A percentile compares a stretch with the other conserved stretches of the same genome.
Evolutionary conservation across 192 early-diverging fungal genomes (phyloP).

Genomic region (Coemansia sp.): DNA sequence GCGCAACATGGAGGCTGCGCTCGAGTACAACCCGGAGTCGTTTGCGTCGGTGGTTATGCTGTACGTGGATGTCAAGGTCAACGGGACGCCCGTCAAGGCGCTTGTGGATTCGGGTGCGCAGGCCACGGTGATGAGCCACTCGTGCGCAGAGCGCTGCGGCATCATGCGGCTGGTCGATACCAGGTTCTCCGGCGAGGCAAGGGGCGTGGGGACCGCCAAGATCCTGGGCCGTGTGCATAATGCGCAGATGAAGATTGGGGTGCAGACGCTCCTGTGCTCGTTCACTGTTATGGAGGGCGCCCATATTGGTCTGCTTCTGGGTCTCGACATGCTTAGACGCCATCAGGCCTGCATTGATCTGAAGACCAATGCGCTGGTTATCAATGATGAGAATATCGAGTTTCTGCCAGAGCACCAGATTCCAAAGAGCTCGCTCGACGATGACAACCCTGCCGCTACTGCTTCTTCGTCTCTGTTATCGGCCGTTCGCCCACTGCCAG

Average conservation of each 20-base stretch:
- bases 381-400: conserved; percentile 75
- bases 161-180: conserved; percentile 89
- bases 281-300: conserved; percentile 95
- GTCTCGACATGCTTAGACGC: conserved; percentile 92
- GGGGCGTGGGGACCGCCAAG: conserved; percentile 95
- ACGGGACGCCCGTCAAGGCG: conserved; percentile 84
- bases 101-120: conserved; percentile 98
- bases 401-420: conserved; percentile 93
- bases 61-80: conserved; percentile 87
- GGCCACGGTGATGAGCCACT: conserved; percentile 81
- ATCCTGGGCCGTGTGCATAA: conserved; percentile 94
- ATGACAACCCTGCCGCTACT: conserved; percentile 17
- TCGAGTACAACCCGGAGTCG: conserved; percentile 93
- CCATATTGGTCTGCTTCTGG: conserved; percentile 88
- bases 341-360: conserved; percentile 93
- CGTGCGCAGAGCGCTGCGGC: conserved; percentile 71
- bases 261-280: conserved; percentile 77
- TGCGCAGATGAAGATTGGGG: conserved; percentile 80
- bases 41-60: conserved; percentile 91
- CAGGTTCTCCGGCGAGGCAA: conserved; percentile 85
- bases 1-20: conserved; percentile 78
- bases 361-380: conserved; percentile 74
- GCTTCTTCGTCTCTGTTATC: conserved; percentile 11
- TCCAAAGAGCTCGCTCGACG: conserved; percentile 60
- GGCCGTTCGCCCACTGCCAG: conserved; percentile 14